Percentiles rank a stretch among this genome's conserved stretches.
Conservation (phyloP, 140 eudicot species). For the Ambrosia hybrid region DNA sequence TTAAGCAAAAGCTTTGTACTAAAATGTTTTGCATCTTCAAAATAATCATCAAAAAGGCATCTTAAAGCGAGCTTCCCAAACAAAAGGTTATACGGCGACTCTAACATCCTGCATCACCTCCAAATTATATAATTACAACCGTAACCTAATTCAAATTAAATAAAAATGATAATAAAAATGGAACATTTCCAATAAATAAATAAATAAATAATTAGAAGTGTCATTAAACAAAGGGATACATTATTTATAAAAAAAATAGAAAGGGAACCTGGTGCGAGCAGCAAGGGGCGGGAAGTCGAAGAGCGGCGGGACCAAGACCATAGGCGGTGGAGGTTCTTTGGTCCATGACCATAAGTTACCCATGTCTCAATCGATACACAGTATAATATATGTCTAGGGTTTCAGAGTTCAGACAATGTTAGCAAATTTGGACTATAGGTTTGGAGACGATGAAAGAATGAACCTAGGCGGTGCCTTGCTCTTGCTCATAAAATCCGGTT, state of each 20-base stretch:
- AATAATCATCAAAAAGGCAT: constrained; percentile 73
- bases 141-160: too few relatives aligned
- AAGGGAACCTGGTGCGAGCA: constrained; percentile 59
- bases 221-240: too few relatives aligned
- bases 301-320: constrained; percentile 66
- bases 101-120: constrained; percentile 68
- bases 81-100: constrained; percentile 68
- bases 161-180: too few relatives aligned
- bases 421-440: too few relatives aligned
- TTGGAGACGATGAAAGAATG: too few relatives aligned
- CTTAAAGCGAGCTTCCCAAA: constrained; percentile 78
- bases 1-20: constrained; percentile 73
- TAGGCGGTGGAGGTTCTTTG: constrained; percentile 55
- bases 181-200: not conserved
- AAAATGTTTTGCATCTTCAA: constrained; percentile 65
- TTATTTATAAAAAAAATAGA: too few relatives aligned
- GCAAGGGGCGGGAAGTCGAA: constrained; percentile 83
- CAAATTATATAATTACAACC: not conserved
- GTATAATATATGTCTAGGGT: not conserved
- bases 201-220: too few relatives aligned
- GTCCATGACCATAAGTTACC: constrained; percentile 42
- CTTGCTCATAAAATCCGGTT: too few relatives aligned
- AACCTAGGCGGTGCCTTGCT: too few relatives aligned
- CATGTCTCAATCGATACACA: constrained; percentile 22
- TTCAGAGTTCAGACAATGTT: not conserved